Base-by-base conservation (phyloP, 257 asterid genomes). In the Solanum etuberosum region DNA sequence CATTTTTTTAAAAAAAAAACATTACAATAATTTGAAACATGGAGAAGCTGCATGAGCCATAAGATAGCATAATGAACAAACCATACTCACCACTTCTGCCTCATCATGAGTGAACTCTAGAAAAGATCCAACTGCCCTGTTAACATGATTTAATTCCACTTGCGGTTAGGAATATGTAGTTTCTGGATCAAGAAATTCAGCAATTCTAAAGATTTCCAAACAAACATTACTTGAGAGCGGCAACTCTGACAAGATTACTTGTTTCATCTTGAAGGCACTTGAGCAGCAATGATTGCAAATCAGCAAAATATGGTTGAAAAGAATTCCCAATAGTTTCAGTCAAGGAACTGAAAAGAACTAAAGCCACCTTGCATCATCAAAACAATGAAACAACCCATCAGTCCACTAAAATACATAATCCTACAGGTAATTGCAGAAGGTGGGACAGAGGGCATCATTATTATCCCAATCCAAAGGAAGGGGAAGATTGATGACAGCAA, bases 111-210 rank as follows among this genome's bases (percentile, higher is more conserved):
- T 94, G 94, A 96, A 96, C 94, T 97, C 99, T 85, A 97, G 90
- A 90, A 97, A 97, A 27, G 99, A 97, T 89, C 99, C 99, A 86
- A 97, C 98, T n/a, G 99, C 98, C 96, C 99, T 97, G 98, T 90
- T 85, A 86, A 90, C 89, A 89, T 83, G 88, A 88, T 87, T 89
- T 23, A 73, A 84, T 74, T 71, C 86, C 73, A 89, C 86, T 67
- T 65, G 81, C 51, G 87, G 37, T 74, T 90, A 86, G 91, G 90
- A 20, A 23, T 40, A 73, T 76, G 32, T 48, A 74, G 86, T 86
- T 84, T 78, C 29, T 32, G 38, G 42, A 85, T 71, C 29, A 61
- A 74, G 63, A 29, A 20, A 70, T 35, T 73, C 51, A 5, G 81
- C 31, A 87, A 42, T 61, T 32, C 74, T 65, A 63, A 84, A 73